Evolutionary conservation across 345 rosid genomes (phyloP).

Genomic region (Melastoma malabathricum): DNA sequence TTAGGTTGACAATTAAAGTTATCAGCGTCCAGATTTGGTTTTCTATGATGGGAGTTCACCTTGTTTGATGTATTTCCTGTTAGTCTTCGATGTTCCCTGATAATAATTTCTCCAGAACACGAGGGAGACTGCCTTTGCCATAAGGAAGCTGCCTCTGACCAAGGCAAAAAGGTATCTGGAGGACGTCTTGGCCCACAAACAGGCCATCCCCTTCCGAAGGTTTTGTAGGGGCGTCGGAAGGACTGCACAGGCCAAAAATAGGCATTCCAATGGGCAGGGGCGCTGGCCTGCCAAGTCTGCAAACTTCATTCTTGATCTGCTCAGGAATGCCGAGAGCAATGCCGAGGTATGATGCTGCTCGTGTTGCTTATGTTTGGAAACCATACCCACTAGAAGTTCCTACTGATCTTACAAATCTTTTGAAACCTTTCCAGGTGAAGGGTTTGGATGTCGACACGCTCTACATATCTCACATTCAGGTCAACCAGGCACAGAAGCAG

Average conservation of each 20-base stretch:
- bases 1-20: too few relatives aligned
- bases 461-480: conserved; percentile 20
- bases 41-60: too few relatives aligned
- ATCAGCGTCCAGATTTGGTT: too few relatives aligned
- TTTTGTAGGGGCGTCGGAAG: conserved; percentile 71
- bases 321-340: conserved; percentile 42
- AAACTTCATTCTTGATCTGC: conserved; percentile 28
- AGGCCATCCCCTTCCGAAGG: conserved; percentile 69
- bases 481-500: conserved; percentile 35
- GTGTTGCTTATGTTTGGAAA: too few relatives aligned
- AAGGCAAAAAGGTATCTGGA: conserved; percentile 71
- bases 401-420: background rate
- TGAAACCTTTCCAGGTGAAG: conserved; percentile 13
- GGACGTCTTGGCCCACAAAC: conserved; percentile 68
- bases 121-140: conserved; percentile 53
- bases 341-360: conserved; percentile 21
- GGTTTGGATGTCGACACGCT: conserved; percentile 32
- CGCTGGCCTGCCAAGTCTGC: conserved; percentile 58
- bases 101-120: conserved; percentile 33
- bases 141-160: conserved; percentile 42
- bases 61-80: too few relatives aligned
- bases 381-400: background rate
- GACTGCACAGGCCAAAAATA: conserved; percentile 70
- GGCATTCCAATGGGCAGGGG: conserved; percentile 75
- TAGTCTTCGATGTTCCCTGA: too few relatives aligned